These are phyloP conservation scores for Penicillium aurantiogriseum DNA, from an alignment of 2,329 filamentous ascomycete species.

Conservation along the genomic window DNA sequence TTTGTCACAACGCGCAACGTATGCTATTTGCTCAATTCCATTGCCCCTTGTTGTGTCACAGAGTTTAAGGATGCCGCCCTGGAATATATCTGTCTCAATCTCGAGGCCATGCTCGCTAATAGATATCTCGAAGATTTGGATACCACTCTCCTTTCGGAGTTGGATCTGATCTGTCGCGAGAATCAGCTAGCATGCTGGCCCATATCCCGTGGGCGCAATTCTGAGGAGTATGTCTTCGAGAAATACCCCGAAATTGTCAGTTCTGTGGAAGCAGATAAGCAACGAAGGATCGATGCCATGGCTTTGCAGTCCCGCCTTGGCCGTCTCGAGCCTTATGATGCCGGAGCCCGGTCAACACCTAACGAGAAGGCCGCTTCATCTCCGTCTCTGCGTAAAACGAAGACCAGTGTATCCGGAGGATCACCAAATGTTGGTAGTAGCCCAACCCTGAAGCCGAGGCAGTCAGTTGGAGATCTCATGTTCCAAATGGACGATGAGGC, in stretches of 20 bases:
- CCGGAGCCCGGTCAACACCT: slow-evolving; percentile 60
- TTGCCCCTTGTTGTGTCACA: slow-evolving; percentile 77
- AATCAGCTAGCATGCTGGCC: slow-evolving; percentile 79
- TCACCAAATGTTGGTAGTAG: slow-evolving; percentile 53
- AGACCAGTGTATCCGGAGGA: slow-evolving; percentile 43
- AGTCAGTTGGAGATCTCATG: slow-evolving; percentile 73
- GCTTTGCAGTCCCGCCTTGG: slow-evolving; percentile 62
- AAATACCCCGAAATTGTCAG: slow-evolving; percentile 47
- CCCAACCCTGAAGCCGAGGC: slow-evolving; percentile 66
- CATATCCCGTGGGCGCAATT: slow-evolving; percentile 71
- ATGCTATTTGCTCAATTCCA: slow-evolving; percentile 77
- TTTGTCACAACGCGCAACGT: slow-evolving; percentile 87
- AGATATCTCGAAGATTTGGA: slow-evolving; percentile 81
- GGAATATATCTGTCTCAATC: slow-evolving; percentile 86
- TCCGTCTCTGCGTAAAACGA: slow-evolving; percentile 44
- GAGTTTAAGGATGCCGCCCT: slow-evolving; percentile 85
- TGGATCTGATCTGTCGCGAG: slow-evolving; percentile 75
- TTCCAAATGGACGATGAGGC: slow-evolving; percentile 89
- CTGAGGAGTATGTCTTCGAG: slow-evolving; percentile 54
- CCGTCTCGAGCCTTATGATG: slow-evolving; percentile 66
- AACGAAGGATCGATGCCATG: slow-evolving; percentile 72
- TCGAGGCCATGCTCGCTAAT: slow-evolving; percentile 90
- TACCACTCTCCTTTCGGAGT: slow-evolving; percentile 73
- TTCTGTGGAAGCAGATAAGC: slow-evolving; percentile 46
- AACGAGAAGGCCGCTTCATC: slow-evolving; percentile 61